Conservation (phyloP, 371 early-diverging fungal genomes). For the Syncephalastrum sp. region DNA sequence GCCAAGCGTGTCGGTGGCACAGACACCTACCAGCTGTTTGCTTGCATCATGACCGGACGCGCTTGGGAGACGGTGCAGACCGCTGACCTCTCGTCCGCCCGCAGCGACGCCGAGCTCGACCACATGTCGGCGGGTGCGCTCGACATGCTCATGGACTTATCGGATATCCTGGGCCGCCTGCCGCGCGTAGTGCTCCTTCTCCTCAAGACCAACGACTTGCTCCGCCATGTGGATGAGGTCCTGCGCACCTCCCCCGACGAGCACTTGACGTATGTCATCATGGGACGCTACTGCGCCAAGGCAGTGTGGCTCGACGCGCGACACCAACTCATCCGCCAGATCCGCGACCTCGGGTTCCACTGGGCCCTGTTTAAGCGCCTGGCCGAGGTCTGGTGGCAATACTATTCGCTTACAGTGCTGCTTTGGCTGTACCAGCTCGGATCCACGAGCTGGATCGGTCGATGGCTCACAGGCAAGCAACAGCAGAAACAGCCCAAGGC, state of each 20-base stretch:
- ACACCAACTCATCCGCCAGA: conserved; percentile 29
- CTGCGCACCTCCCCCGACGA: conserved; percentile 32
- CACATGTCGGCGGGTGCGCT: conserved; percentile 38
- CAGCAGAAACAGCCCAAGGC: too few species aligned
- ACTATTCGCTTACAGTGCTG: conserved; percentile 26
- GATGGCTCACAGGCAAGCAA: too few species aligned
- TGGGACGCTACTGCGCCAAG: conserved; percentile 55
- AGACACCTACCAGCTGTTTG: conserved; percentile 78
- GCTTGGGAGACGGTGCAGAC: conserved; percentile 70
- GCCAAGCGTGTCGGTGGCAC: conserved; percentile 58
- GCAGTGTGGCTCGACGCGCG: conserved; percentile 45
- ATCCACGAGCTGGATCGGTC: too few species aligned
- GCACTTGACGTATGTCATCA: conserved; percentile 51
- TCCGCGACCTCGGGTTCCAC: conserved; percentile 29
- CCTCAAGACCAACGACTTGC: conserved; percentile 88
- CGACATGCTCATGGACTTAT: conserved; percentile 65
- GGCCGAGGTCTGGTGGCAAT: conserved; percentile 43
- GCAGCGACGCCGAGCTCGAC: conserved; percentile 52
- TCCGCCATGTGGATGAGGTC: conserved; percentile 63
- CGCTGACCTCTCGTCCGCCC: conserved; percentile 27
- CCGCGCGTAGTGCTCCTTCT: conserved; percentile 81
- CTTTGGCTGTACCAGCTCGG: conserved; percentile 36
- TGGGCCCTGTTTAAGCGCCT: conserved; percentile 29
- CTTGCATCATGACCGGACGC: conserved; percentile 85
- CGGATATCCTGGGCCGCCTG: conserved; percentile 74